Evolutionary conservation across 176 grass and related monocot genomes (phyloP).

Genomic region (Echinochloa phyllopogon): DNA sequence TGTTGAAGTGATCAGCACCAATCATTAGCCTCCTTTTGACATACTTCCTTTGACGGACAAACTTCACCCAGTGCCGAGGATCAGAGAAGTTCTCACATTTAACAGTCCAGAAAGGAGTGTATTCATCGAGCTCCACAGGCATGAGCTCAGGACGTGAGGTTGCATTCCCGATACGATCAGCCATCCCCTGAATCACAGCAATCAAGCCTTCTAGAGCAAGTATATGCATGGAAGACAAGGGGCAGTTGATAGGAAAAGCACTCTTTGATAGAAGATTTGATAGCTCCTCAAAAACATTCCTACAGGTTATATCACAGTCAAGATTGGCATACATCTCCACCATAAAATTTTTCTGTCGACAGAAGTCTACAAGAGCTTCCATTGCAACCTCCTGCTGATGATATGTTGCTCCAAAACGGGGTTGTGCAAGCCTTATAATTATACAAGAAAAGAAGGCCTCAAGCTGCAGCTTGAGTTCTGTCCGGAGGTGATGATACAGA

Average conservation of each 20-base stretch:
- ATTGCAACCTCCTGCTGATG: conserved; percentile 97
- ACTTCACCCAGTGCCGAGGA: conserved; percentile 91
- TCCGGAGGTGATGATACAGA: conserved; percentile 91
- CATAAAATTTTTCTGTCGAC: conserved; percentile 87
- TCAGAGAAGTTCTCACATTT: conserved; percentile 89
- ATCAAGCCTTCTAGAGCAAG: conserved; percentile 96
- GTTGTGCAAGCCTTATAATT: conserved; percentile 89
- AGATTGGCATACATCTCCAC: conserved; percentile 99
- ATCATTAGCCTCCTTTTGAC: conserved; percentile 93
- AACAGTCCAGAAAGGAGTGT: conserved; percentile 88
- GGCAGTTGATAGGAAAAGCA: conserved; percentile 95
- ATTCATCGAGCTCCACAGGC: conserved; percentile 77
- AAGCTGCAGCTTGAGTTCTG: conserved; percentile 93
- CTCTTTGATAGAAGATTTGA: conserved; percentile 92
- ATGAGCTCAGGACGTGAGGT: conserved; percentile 60
- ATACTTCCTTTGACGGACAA: conserved; percentile 90
- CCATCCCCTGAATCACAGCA: conserved; percentile 91
- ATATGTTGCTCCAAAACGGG: conserved; percentile 83
- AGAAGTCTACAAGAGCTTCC: conserved; percentile 98
- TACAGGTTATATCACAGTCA: conserved; percentile 94
- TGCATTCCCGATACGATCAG: conserved; percentile 75
- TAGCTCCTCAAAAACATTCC: conserved; percentile 97
- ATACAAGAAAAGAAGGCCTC: conserved; percentile 97
- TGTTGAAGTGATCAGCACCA: conserved; percentile 97
- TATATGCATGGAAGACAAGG: conserved; percentile 89